A percentile compares a stretch with the other conserved stretches of the same genome.
These are phyloP conservation scores for Hypoxylon sp. DNA, from an alignment of 2,329 filamentous ascomycete species.

Conservation along the genomic window DNA sequence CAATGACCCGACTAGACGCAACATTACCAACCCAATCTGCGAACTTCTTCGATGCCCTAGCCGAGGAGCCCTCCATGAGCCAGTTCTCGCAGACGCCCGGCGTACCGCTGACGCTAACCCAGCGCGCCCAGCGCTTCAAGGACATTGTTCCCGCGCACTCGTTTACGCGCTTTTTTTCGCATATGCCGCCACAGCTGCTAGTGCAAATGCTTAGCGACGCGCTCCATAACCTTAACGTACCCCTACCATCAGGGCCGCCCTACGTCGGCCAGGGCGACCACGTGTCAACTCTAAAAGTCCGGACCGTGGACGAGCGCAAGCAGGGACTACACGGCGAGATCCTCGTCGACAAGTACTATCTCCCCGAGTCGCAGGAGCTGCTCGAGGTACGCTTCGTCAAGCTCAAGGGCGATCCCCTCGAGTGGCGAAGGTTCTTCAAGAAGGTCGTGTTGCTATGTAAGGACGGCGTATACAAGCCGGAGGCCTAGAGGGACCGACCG, in stretches of 20 bases:
- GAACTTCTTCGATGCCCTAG: constrained; percentile 73
- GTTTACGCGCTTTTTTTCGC: constrained; percentile 92
- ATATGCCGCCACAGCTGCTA: constrained; percentile 80
- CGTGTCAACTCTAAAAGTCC: constrained; percentile 77
- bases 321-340: constrained; percentile 83
- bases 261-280: constrained; percentile 66
- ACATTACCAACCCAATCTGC: constrained; percentile 55
- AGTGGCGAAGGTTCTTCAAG: constrained; percentile 98
- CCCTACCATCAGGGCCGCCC: constrained; percentile 68
- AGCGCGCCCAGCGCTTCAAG: constrained; percentile 87
- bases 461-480: constrained; percentile 81
- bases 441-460: constrained; percentile 90
- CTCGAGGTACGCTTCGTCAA: constrained; percentile 94
- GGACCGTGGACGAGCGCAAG: constrained; percentile 78
- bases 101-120: constrained; percentile 87
- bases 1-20: constrained; percentile 57
- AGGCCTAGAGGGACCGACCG: constrained; percentile 51
- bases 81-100: constrained; percentile 87
- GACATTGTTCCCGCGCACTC: constrained; percentile 92
- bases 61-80: constrained; percentile 86
- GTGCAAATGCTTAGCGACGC: constrained; percentile 85
- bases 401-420: constrained; percentile 93
- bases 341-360: constrained; percentile 75
- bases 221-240: constrained; percentile 87
- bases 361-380: constrained; percentile 71